A percentile compares a stretch with the other conserved stretches of the same genome.
Conservation (phyloP, 2,329 filamentous ascomycete genomes). For the Aspergillus quadricinctus region DNA sequence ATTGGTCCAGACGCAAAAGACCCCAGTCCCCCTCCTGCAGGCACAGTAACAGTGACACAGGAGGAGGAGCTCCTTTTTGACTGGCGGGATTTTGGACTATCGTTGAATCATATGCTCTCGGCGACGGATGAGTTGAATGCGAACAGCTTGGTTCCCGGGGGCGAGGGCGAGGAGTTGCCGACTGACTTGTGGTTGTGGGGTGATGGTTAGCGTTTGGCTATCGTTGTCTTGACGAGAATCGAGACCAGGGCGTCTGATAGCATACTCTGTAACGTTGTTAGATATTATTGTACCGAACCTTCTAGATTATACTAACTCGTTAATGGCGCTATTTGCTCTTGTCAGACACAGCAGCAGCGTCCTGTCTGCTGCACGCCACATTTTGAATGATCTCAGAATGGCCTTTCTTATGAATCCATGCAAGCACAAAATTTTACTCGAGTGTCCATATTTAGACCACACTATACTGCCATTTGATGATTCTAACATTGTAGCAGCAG, state of each 20-base stretch:
- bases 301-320: no score
- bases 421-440: neutral
- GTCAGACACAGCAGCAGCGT: no score
- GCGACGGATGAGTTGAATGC: slow-evolving; percentile 18
- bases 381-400: no score
- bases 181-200: slow-evolving; percentile 20
- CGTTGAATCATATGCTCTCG: slow-evolving; percentile 18
- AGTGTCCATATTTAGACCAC: neutral
- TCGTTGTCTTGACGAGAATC: neutral
- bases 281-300: no score
- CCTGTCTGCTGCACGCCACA: no score
- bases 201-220: slow-evolving; percentile 1
- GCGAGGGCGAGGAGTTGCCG: slow-evolving; percentile 9
- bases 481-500: neutral
- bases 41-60: neutral
- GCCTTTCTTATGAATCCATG: no score
- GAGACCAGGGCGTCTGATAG: neutral
- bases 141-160: slow-evolving; percentile 13
- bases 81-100: slow-evolving; percentile 18
- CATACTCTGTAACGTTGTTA: no score
- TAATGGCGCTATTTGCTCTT: no score
- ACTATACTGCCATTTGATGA: neutral
- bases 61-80: slow-evolving; percentile 15
- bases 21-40: neutral
- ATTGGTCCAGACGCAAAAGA: neutral